Base-by-base conservation (phyloP, 768 basidiomycete genomes). In the Strobilomyces echinocephalus region DNA sequence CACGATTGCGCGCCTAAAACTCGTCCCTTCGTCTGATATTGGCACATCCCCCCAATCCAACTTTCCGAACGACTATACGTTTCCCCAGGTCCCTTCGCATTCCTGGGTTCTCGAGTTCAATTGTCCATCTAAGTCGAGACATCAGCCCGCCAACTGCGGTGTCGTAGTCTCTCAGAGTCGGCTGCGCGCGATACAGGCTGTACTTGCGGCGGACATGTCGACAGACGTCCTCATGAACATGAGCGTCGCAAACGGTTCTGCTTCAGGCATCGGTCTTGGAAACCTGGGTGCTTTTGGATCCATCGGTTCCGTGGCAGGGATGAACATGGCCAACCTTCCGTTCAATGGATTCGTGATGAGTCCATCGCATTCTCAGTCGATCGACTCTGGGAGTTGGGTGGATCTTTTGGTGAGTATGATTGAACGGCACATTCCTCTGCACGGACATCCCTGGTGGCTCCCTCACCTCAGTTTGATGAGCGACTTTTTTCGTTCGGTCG, bases 21-120 rank as follows among this genome's bases (percentile, higher is more conserved):
- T 85, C 57, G 55, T 69, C 38, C 61, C 64, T 52, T 64, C 59
- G 1, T 48, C 61, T 24, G 67, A 69, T 34, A 48, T 50, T 20
- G 63, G 36, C 40, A 28, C 49, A 20, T 51, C 53, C 4, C 39
- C 51, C 11, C 57, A 52, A 18, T 49, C 60, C 20, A 59, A 54
- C 31, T 55, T 56, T 55, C 60, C 58, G 24, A 65, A 55, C n/a
- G 68, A 70, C 21, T 49, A 63, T 18, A 30, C 36, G 5, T 68
- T 71, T 16, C 62, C 69, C 5, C 55, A 59, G 20, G 42, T 61
- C 24, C 47, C 66, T 21, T 60, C 66, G 24, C 60, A 71, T 59
- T 71, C 76, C 1, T 91, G 89, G 87, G 72, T 83, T 12, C 77
- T 91, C 21, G 87, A 89, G 63, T 90, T 91, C 61, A 87, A 87